These are phyloP conservation scores for Prunella vulgaris DNA, from an alignment of 257 asterid genomes.

Conservation along the genomic window DNA sequence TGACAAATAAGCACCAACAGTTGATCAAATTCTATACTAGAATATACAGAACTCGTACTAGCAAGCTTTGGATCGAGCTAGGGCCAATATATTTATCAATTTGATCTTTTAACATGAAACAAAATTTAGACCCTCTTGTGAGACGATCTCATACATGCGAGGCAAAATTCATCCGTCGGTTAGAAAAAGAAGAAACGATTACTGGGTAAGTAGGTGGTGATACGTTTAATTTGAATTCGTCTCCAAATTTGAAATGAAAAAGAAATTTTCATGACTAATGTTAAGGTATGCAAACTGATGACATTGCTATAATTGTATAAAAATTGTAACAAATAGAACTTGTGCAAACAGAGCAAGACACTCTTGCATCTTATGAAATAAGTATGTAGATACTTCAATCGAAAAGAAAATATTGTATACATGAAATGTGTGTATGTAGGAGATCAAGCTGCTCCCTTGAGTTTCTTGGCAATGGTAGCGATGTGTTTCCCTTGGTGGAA, in stretches of 20 bases:
- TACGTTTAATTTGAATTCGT: neutral
- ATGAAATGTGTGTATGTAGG: conserved; percentile 14
- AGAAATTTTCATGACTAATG: neutral
- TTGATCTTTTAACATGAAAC: neutral
- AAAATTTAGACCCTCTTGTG: neutral
- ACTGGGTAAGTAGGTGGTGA: neutral
- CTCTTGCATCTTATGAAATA: conserved; percentile 11
- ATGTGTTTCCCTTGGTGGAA: conserved; percentile 58
- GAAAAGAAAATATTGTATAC: conserved; percentile 12
- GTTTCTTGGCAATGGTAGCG: conserved; percentile 52
- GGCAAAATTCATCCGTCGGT: neutral
- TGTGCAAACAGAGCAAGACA: conserved; percentile 21
- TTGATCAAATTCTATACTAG: neutral
- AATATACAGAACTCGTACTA: too few species aligned
- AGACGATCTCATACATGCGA: neutral
- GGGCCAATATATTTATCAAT: neutral
- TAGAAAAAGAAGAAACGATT: neutral
- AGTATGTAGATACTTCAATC: conserved; percentile 1
- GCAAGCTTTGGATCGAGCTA: neutral
- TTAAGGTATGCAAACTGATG: conserved; percentile 3
- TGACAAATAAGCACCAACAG: neutral
- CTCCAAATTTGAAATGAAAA: neutral
- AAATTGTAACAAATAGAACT: conserved; percentile 10
- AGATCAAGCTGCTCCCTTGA: conserved; percentile 38
- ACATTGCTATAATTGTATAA: conserved; percentile 13